Evolutionary conservation across 2,329 filamentous ascomycete genomes (phyloP).

Genomic region (Venturia oleaginea): DNA sequence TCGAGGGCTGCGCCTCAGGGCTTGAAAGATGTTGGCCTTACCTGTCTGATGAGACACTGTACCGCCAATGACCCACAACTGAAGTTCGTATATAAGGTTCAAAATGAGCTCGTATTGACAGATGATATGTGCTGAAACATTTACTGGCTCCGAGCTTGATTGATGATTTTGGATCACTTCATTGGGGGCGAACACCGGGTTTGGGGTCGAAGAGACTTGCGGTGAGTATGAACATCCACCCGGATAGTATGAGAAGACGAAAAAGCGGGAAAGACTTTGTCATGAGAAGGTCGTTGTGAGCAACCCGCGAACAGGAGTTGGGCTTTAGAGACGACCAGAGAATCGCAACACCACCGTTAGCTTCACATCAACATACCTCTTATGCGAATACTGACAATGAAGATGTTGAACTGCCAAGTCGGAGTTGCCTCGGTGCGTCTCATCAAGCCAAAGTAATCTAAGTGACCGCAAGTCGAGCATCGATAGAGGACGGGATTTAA

Average conservation of each 20-base stretch:
- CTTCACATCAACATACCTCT: not conserved
- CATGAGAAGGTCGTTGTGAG: not conserved
- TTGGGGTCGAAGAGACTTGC: not conserved
- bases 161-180: not conserved
- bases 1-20: not conserved
- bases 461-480: not conserved
- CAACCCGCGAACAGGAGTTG: not conserved
- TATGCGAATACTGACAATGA: not conserved
- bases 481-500: not conserved
- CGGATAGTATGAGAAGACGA: not conserved
- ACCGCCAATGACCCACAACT: not conserved
- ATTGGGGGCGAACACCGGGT: not conserved
- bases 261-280: not conserved
- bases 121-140: not conserved
- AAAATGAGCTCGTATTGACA: not conserved
- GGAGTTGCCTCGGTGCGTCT: slow-evolving; percentile 1
- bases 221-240: not conserved
- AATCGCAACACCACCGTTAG: not conserved
- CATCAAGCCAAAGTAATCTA: not conserved
- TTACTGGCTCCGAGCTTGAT: not conserved
- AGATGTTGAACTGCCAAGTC: not conserved
- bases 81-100: not conserved
- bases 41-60: not conserved
- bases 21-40: not conserved
- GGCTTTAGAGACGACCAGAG: not conserved